phyloP scores from a whole-genome alignment of 1,284 basidiomycete species.

The Uromyces viciae-fabae region DNA sequence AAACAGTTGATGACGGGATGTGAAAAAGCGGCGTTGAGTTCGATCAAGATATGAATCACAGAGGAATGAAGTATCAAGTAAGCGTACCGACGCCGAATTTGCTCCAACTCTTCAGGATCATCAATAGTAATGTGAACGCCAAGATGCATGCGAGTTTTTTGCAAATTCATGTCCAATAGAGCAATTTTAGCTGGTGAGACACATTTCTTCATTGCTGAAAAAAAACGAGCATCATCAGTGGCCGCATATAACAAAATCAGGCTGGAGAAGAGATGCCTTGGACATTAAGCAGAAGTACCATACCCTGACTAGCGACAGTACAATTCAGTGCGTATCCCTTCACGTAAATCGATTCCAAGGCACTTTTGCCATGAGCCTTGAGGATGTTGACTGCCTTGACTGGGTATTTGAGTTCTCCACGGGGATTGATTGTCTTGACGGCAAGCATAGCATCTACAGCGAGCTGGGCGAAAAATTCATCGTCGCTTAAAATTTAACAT shows the following conservation, averaged over 20 bases:
- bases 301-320: conserved; percentile 96
- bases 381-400: conserved; percentile 99
- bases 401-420: conserved; percentile 97
- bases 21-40: too few species aligned
- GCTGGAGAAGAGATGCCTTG: not conserved
- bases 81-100: conserved; percentile 79
- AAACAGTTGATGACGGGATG: conserved; percentile 18
- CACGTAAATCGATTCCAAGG: conserved; percentile 89
- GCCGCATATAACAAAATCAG: too few species aligned
- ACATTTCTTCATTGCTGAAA: conserved; percentile 90
- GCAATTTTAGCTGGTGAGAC: conserved; percentile 93
- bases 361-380: conserved; percentile 95
- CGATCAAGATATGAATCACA: not conserved
- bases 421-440: conserved; percentile 87
- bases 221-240: too few species aligned
- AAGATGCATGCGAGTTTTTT: conserved; percentile 95
- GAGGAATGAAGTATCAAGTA: conserved; percentile 5
- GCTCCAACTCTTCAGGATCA: conserved; percentile 92
- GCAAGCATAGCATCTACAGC: conserved; percentile 98
- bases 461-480: conserved; percentile 96
- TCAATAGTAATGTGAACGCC: conserved; percentile 97
- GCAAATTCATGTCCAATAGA: conserved; percentile 95
- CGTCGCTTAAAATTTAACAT: conserved; percentile 67
- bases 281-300: conserved; percentile 46
- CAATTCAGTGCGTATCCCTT: conserved; percentile 98